Base-by-base conservation (phyloP, 225 moss, liverwort and hornwort genomes). In the Physcomitrellopsis africana region DNA sequence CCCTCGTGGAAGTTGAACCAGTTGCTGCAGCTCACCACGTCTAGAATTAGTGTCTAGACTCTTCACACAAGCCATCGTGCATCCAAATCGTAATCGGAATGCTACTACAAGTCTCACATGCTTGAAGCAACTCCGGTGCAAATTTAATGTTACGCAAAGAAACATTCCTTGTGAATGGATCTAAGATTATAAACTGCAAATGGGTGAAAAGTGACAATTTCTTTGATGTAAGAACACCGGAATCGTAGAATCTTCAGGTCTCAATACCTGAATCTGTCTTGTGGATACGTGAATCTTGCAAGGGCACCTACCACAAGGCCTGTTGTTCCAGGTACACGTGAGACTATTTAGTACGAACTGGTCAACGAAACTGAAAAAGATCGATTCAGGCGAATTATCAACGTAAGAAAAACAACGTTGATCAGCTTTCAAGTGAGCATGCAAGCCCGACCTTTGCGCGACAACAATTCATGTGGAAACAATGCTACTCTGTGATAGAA, bases 1-100 rank as follows among this genome's bases (percentile, higher is more conserved):
- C 87, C 90, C 69, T 90, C 87, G 27, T 82, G 87, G 56, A 90
- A 90, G 67, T 85, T 90, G 83, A 90, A 90, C 90, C 90, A 90
- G 69, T 83, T 64, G 64, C 64, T 64, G 64, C 42, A 44, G 16
- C n/a, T 2, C 64, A 64, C 22, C 41, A 44, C 7, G 15, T 49
- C 48, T 15, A 11, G 26, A 37, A 7, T 37, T 37, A 37, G 32
- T 4, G 32, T 4, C 1, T 15, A 13, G 37, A 64, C 12, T 41
- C 29, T 13, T 1, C 12, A 24, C 2, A 15, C 20, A 24, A 32
- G 60, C 9, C 24, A 10, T 27, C 3, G 13, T 23, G 12, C 24
- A 19, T 17, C 1, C 7, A 55, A 17, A 37, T 37, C 17, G 2
- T 55, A 8, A 8, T 55, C 5, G 19, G 7, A 55, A 20, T 55